Conservation (phyloP, 345 rosid genomes). For the Moricandia arvensis region DNA sequence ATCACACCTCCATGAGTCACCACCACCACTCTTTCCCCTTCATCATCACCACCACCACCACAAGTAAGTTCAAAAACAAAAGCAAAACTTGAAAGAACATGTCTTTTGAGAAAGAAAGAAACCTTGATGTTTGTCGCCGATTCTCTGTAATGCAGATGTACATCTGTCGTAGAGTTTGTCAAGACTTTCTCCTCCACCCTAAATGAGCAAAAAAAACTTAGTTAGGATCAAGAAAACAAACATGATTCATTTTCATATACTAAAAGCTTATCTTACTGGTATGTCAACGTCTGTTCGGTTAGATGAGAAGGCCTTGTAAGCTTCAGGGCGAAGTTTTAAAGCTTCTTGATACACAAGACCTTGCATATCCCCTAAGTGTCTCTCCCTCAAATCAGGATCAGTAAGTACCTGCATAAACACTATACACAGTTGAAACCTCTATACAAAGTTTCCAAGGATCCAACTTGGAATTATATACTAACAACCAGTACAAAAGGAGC, state of each 20-base stretch:
- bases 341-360: constrained; percentile 64
- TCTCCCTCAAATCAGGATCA: constrained; percentile 53
- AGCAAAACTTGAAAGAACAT: background rate
- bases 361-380: constrained; percentile 85
- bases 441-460: constrained; percentile 41
- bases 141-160: constrained; percentile 61
- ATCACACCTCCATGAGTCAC: constrained; percentile 82
- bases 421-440: background rate
- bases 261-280: constrained; percentile 54
- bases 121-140: constrained; percentile 71
- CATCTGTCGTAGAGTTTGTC: constrained; percentile 68
- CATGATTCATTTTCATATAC: background rate
- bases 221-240: background rate
- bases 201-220: background rate
- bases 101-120: background rate
- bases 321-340: constrained; percentile 44
- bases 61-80: background rate
- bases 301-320: constrained; percentile 62
- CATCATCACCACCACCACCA: constrained; percentile 10
- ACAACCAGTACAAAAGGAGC: background rate
- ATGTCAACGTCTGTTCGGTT: constrained; percentile 48
- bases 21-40: constrained; percentile 68
- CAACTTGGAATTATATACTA: background rate
- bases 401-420: constrained; percentile 48
- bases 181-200: constrained; percentile 93